Evolutionary conservation across 805 yeast species (phyloP).

Genomic region (Kluyveromyces aestuarii): DNA sequence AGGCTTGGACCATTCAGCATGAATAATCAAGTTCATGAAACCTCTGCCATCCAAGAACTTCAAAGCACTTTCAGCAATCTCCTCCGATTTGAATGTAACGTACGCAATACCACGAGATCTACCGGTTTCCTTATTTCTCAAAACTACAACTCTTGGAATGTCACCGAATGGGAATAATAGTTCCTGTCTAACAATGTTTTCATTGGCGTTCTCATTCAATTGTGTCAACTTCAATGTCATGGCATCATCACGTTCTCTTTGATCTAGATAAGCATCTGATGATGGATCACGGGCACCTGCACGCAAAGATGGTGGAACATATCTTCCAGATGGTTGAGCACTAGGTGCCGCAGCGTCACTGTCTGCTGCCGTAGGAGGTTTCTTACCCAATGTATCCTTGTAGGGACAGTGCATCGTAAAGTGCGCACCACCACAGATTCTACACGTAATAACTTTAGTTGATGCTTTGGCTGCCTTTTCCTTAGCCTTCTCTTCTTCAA

Average conservation of each 20-base stretch:
- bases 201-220: constrained; percentile 77
- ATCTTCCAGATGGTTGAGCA: constrained; percentile 35
- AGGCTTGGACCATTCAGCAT: constrained; percentile 52
- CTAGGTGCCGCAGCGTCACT: constrained; percentile 26
- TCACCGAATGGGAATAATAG: constrained; percentile 61
- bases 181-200: constrained; percentile 65
- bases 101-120: constrained; percentile 94
- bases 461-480: constrained; percentile 36
- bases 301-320: constrained; percentile 53
- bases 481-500: constrained; percentile 52
- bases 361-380: constrained; percentile 26
- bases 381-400: constrained; percentile 68
- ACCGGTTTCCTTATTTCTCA: constrained; percentile 88
- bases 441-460: constrained; percentile 55
- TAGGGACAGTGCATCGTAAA: constrained; percentile 93
- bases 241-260: constrained; percentile 69
- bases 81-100: constrained; percentile 65
- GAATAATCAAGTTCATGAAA: constrained; percentile 78
- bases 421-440: constrained; percentile 91
- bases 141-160: constrained; percentile 68
- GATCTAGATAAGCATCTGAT: constrained; percentile 30
- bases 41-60: constrained; percentile 80
- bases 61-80: constrained; percentile 68
- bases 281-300: constrained; percentile 34
- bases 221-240: constrained; percentile 86